A percentile compares a stretch with the other conserved stretches of the same genome.
Conservation (phyloP, 805 yeast species). For the Cyberlindnera misumaiensis region DNA sequence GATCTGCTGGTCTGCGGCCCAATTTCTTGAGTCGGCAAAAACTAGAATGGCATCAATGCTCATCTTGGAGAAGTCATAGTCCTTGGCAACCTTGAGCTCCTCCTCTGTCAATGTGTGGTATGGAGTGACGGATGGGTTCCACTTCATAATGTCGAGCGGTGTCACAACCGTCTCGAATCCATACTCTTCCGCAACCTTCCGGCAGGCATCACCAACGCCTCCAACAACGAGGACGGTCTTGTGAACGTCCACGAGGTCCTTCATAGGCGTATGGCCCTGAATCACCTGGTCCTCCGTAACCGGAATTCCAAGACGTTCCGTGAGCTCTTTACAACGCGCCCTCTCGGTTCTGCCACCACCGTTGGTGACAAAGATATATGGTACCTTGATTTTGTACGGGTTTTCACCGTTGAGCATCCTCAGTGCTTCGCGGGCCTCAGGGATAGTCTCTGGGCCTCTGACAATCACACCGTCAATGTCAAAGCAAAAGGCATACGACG, state of each 20-base stretch:
- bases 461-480: conserved; percentile 91
- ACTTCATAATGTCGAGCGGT: conserved; percentile 74
- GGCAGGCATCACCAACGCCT: conserved; percentile 79
- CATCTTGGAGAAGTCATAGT: conserved; percentile 59
- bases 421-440: conserved; percentile 71
- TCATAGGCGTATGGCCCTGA: conserved; percentile 94
- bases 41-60: conserved; percentile 77
- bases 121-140: conserved; percentile 85
- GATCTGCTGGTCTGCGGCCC: conserved; percentile 92
- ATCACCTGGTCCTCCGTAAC: conserved; percentile 75
- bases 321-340: conserved; percentile 65
- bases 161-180: conserved; percentile 81
- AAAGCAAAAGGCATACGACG: conserved; percentile 84
- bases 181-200: conserved; percentile 74
- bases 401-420: conserved; percentile 70
- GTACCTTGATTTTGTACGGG: conserved; percentile 69
- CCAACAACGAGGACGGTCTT: conserved; percentile 81
- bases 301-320: conserved; percentile 49
- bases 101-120: conserved; percentile 74
- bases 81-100: conserved; percentile 45
- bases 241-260: conserved; percentile 61
- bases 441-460: conserved; percentile 78
- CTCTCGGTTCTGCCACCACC: conserved; percentile 87
- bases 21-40: conserved; percentile 86
- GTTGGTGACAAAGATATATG: conserved; percentile 81